Evolutionary conservation across 768 basidiomycete genomes (phyloP), one percentile per base, ranked within the genome.

Genomic region (Pleurotus ostreatus): DNA sequence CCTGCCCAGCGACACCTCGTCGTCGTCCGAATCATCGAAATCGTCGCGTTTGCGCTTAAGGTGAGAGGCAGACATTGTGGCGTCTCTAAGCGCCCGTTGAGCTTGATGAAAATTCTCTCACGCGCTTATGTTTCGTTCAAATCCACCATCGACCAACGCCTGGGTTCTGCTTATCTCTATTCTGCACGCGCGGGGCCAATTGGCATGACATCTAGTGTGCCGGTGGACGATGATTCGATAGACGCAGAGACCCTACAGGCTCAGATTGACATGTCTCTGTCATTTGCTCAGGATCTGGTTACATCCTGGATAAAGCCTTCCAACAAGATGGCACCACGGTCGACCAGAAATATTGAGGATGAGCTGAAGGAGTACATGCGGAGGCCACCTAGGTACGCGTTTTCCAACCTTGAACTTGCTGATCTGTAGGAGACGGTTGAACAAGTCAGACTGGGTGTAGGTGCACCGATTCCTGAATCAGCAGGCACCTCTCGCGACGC

Each of bases 261-360:
- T n/a, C 88, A 88, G 70, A 84, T 92, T 52, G 87, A 92, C 68
- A 72, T 89, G 63, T 84, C 89, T 18, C 83, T 92, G 82, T 85
- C 89, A 4, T 82, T 85, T 68, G 83, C 86, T 1, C 81, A 91
- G 60, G 77, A 82, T 66, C 76, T 92, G 62, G 82, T 89, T 44
- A 78, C 86, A 18, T 88, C 90, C 55, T 92, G 90, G 90, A 75
- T 92, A 61, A 82, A 83, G 61, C 80, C 86, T 30, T 70, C 74
- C 39, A 62, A 66, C n/a, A 73, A 71, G 55, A 65, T 75, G 44
- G 65, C 74, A 23, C 70, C 65, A 56, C 71, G 65, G 59, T 69
- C 72, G 18, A 69, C 63, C 45, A 68, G 66, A 16, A 70, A 78
- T 55, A 58, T 77, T 22, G 77, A 81, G 55, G 78, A 76, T 53